These are phyloP conservation scores for Pseudocercospora vitis DNA, from an alignment of 2,329 filamentous ascomycete species.

Conservation along the genomic window DNA sequence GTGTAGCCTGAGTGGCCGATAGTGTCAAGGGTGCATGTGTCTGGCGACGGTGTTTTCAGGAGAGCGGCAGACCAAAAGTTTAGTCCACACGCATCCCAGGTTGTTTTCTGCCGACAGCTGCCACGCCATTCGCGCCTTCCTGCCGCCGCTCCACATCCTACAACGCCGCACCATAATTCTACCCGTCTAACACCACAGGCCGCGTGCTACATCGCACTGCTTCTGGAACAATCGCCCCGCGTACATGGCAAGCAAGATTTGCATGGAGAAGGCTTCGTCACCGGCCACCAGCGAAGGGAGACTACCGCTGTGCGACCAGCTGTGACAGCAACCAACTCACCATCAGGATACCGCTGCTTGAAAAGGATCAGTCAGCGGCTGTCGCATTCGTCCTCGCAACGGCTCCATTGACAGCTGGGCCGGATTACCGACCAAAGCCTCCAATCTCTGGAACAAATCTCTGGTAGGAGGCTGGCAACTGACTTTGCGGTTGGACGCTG, in stretches of 20 bases:
- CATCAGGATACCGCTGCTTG: not conserved
- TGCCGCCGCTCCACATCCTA: not conserved
- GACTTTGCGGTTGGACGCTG: not conserved
- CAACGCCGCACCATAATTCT: not conserved
- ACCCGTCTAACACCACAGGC: not conserved
- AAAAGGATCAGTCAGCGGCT: not conserved
- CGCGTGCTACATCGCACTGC: slow-evolving; percentile 7
- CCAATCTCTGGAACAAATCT: not conserved
- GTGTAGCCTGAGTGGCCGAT: not conserved
- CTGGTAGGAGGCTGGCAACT: not conserved
- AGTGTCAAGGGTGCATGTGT: slow-evolving; percentile 1
- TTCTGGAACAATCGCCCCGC: slow-evolving; percentile 8
- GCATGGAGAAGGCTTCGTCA: not conserved
- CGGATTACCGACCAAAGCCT: no score
- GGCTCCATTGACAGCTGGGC: not conserved
- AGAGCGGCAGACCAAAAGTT: not conserved
- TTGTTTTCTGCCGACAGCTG: no score
- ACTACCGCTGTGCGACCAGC: not conserved
- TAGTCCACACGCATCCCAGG: no score
- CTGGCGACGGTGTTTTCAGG: not conserved
- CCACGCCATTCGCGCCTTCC: not conserved
- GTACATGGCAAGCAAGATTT: not conserved
- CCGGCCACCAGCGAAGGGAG: not conserved
- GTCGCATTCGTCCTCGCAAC: not conserved
- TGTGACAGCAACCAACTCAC: not conserved